Percentiles rank a stretch among this genome's conserved stretches.
phyloP scores from a whole-genome alignment of 306 rosid genomes.

The Purshia tridentata region DNA sequence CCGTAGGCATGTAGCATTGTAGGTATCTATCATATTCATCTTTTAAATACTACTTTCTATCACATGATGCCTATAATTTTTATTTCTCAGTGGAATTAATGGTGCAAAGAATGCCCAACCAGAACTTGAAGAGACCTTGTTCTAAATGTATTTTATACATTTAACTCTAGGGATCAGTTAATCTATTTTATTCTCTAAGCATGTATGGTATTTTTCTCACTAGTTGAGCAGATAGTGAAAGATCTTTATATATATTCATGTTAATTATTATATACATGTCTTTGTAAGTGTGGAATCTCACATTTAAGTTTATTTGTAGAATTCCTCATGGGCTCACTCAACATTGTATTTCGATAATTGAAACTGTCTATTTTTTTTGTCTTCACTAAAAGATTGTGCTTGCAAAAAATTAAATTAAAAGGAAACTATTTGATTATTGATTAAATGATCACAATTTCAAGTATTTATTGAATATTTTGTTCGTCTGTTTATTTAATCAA shows the following conservation, averaged over 20 bases:
- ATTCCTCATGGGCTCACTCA: too few relatives aligned
- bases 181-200: not conserved
- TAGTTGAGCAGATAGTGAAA: not conserved
- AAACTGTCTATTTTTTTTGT: too few relatives aligned
- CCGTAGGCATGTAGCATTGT: not conserved
- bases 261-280: too few relatives aligned
- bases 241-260: not conserved
- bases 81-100: not conserved
- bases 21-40: slow-evolving; percentile 32
- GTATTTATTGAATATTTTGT: too few relatives aligned
- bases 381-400: too few relatives aligned
- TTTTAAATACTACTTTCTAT: not conserved
- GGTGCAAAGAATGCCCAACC: slow-evolving; percentile 4
- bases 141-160: not conserved
- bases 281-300: too few relatives aligned
- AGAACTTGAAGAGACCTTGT: not conserved
- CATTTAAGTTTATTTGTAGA: too few relatives aligned
- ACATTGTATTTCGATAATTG: too few relatives aligned
- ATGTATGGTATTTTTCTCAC: not conserved
- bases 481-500: too few relatives aligned
- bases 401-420: too few relatives aligned
- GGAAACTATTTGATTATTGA: too few relatives aligned
- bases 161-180: not conserved
- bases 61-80: not conserved
- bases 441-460: too few relatives aligned